Percentiles rank a stretch among this genome's conserved stretches.
Conservation (phyloP, 2,329 filamentous ascomycete genomes). For the Fusarium duplospermum region DNA sequence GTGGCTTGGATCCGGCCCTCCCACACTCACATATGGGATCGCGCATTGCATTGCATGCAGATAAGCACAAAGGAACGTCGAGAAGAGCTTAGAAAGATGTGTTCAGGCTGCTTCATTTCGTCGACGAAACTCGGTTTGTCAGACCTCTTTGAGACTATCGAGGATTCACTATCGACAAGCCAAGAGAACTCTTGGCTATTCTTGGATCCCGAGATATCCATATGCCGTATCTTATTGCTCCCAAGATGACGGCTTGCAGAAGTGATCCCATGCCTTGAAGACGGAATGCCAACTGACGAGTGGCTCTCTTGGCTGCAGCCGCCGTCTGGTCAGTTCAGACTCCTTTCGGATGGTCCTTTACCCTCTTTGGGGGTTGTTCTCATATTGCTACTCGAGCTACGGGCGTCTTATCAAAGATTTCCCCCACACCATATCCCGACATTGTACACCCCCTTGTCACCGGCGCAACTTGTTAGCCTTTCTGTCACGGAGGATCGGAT, state of each 20-base stretch:
- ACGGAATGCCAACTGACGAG: constrained; percentile 5
- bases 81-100: constrained; percentile 27
- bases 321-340: background rate
- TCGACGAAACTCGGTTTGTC: background rate
- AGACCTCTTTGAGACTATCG: background rate
- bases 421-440: constrained; percentile 35
- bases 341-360: background rate
- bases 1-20: constrained; percentile 31
- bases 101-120: constrained; percentile 5
- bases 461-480: constrained; percentile 5
- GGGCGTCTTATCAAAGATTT: constrained; percentile 44
- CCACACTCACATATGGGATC: constrained; percentile 20
- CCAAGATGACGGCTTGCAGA: background rate
- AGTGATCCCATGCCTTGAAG: background rate
- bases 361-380: constrained; percentile 10
- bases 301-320: constrained; percentile 14
- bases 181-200: constrained; percentile 21
- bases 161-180: background rate
- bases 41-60: constrained; percentile 24
- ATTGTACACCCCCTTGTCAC: constrained; percentile 26
- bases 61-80: constrained; percentile 33
- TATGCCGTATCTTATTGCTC: background rate
- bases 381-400: constrained; percentile 27
- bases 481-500: constrained; percentile 18
- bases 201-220: constrained; percentile 20